These are phyloP conservation scores for Casuarina cunninghamiana DNA, from an alignment of 306 rosid species.

Conservation along the genomic window DNA sequence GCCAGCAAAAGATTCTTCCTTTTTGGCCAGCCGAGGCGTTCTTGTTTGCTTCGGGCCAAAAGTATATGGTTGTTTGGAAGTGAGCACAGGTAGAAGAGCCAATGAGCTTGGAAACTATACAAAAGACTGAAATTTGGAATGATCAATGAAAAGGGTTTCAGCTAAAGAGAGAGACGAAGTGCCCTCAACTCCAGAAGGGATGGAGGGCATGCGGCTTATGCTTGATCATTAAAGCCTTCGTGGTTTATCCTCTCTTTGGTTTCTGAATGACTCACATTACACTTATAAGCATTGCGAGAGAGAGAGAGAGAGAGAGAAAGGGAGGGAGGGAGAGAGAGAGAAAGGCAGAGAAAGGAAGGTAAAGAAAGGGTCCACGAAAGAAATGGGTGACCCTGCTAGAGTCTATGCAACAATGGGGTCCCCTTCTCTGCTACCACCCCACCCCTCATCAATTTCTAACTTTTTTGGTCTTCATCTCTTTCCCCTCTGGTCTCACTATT, in stretches of 20 bases:
- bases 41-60: neutral
- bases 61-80: neutral
- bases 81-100: neutral
- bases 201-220: conserved; percentile 23
- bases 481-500: conserved; percentile 40
- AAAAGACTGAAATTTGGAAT: neutral
- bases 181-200: neutral
- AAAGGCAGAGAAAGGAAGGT: conserved; percentile 6
- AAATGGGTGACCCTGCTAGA: conserved; percentile 42
- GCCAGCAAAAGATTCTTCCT: neutral
- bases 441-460: conserved; percentile 23
- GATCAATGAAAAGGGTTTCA: neutral
- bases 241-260: conserved; percentile 23
- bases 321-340: neutral
- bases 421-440: conserved; percentile 42
- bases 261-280: conserved; percentile 37
- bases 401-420: conserved; percentile 29
- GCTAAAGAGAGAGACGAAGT: neutral
- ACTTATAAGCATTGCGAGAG: conserved; percentile 43
- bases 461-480: conserved; percentile 10
- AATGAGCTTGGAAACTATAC: neutral
- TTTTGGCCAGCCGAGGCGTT: neutral
- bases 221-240: conserved; percentile 19
- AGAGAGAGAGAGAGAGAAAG: conserved; percentile 6
- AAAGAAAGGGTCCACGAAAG: conserved; percentile 28